Evolutionary conservation across 306 rosid genomes (phyloP).

Genomic region (Psophocarpus tetragonolobus): DNA sequence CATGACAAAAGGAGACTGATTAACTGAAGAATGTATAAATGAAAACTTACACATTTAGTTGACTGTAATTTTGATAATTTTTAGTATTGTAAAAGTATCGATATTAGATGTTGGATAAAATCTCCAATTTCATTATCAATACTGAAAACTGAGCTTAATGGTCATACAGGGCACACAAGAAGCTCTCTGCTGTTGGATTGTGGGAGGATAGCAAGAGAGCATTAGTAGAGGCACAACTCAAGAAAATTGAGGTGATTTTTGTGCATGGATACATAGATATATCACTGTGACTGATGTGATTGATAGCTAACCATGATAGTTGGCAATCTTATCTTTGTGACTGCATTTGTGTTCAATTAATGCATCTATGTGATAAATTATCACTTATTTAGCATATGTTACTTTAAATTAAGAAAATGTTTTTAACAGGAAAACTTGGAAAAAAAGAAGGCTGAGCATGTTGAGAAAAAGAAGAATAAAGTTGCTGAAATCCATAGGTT

Average conservation of each 20-base stretch:
- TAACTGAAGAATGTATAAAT: neutral
- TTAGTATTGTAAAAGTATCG: neutral
- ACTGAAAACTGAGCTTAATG: conserved; percentile 3
- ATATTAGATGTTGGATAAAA: neutral
- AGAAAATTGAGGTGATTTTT: conserved; percentile 67
- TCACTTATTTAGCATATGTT: neutral
- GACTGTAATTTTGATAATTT: neutral
- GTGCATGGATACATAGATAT: neutral
- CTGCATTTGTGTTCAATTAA: neutral
- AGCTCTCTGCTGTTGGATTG: conserved; percentile 54
- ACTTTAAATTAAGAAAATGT: neutral
- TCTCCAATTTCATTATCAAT: neutral
- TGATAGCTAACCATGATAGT: neutral
- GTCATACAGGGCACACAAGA: conserved; percentile 65
- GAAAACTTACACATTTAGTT: neutral
- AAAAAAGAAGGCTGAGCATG: conserved; percentile 64
- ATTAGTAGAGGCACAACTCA: conserved; percentile 60
- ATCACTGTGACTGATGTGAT: neutral
- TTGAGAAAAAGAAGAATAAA: conserved; percentile 68
- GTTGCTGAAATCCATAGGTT: conserved; percentile 57
- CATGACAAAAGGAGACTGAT: neutral
- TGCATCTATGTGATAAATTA: neutral
- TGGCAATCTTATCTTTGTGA: neutral
- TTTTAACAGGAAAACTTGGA: conserved; percentile 65
- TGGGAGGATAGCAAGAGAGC: conserved; percentile 73